Evolutionary conservation across 225 moss, liverwort and hornwort species (phyloP).

Genomic region (Bryoerythrophyllum caledonicum): DNA sequence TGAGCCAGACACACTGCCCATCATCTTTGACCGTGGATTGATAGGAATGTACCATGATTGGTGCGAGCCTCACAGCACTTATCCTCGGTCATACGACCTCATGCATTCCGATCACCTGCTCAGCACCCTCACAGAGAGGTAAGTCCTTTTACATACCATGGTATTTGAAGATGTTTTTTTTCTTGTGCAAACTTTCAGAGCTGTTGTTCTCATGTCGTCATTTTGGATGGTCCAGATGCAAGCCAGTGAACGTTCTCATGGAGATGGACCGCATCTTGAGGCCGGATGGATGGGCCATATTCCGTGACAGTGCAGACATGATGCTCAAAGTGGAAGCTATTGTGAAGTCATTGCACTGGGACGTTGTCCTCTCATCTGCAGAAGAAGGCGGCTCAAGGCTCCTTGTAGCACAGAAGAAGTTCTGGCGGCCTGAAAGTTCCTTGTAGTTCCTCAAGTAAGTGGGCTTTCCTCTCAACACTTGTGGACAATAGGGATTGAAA

Average conservation of each 20-base stretch:
- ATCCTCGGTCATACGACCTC: slow-evolving; percentile 82
- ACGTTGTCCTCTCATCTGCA: slow-evolving; percentile 39
- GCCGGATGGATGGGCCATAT: slow-evolving; percentile 81
- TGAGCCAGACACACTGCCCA: slow-evolving; percentile 82
- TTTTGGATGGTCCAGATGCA: slow-evolving; percentile 50
- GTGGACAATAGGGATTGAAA: background rate
- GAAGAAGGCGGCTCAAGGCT: slow-evolving; percentile 46
- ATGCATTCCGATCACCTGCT: slow-evolving; percentile 72
- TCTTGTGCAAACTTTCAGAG: background rate
- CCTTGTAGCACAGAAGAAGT: slow-evolving; percentile 64
- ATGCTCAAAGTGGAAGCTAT: slow-evolving; percentile 55
- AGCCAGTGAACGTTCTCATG: slow-evolving; percentile 51
- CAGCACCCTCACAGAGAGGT: slow-evolving; percentile 65
- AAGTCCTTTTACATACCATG: no score
- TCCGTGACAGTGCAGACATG: slow-evolving; percentile 54
- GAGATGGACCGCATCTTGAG: slow-evolving; percentile 88
- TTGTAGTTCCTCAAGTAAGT: background rate
- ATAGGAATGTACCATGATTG: slow-evolving; percentile 91
- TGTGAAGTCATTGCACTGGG: slow-evolving; percentile 67
- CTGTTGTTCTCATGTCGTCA: background rate
- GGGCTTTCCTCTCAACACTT: background rate
- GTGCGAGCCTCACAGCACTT: slow-evolving; percentile 93
- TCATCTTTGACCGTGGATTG: slow-evolving; percentile 80
- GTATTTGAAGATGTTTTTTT: background rate
- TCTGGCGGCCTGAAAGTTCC: slow-evolving; percentile 55